Evolutionary conservation across 1,284 basidiomycete species (phyloP), one percentile per base, ranked within the genome.

Genomic region (Pterula multifida): DNA sequence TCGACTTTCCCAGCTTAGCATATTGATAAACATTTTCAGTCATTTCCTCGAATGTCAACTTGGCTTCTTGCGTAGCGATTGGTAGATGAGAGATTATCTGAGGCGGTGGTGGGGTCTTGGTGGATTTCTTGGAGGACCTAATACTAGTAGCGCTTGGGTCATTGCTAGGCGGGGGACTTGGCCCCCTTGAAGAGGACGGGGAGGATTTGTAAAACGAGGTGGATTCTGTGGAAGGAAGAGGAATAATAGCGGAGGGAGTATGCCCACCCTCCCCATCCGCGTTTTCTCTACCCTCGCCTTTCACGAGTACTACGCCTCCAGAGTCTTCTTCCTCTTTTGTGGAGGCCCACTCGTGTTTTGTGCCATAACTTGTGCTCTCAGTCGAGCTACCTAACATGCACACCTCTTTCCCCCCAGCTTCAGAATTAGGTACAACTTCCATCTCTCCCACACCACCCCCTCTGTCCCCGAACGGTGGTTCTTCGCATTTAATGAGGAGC

Each of bases 11-110:
- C 50, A 98, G 70, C 36, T 83, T 78, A 62, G 85, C 85, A 65
- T 85, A 85, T 70, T 95, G 90, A 63, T 98, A 97, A 58, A 82
- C 81, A 62, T 94, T 97, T 57, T 72, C 76, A 50, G 68, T 59
- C 58, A 98, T 80, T 63, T 86, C 78, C 53, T 67, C 69, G 60
- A 94, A 98, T 3, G 80, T 86, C 56, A 68, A 69, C 56, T 85
- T 65, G 25, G 95, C 94, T 36, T 75, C 79, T 52, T 79, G 71
- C 61, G 84, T 79, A 22, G 90, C 90, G 26, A 76, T 65, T 13
- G 89, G 86, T 28, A 94, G 74, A 66, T 91, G 70, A 13, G 76
- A 76, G 56, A 95, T 88, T 59, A 93, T 76, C 67, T 84, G 84
- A 17, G 73, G 69, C 35, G 63, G 58, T 15, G 58, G 52, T 48